A percentile compares a stretch with the other conserved stretches of the same genome.
phyloP scores from a whole-genome alignment of 345 rosid species.

The Eucalyptus caleyi region DNA sequence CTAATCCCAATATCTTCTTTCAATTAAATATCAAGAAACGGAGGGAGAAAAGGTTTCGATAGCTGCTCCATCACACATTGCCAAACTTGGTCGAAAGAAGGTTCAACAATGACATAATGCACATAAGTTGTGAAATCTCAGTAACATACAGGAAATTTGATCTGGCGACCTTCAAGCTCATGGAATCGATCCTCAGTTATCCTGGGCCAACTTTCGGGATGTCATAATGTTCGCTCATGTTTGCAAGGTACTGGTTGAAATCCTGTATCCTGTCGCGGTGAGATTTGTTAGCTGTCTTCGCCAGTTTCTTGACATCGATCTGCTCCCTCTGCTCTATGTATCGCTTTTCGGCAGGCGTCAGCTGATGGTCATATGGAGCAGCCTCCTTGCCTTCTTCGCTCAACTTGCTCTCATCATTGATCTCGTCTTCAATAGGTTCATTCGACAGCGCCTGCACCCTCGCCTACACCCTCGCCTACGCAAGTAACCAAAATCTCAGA shows the following conservation, averaged over 20 bases:
- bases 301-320: slow-evolving; percentile 49
- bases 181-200: slow-evolving; percentile 3
- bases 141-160: background rate
- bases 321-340: slow-evolving; percentile 67
- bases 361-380: slow-evolving; percentile 23
- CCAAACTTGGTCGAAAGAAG: background rate
- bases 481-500: background rate
- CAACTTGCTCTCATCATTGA: slow-evolving; percentile 9
- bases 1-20: background rate
- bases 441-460: background rate
- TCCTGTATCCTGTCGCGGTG: slow-evolving; percentile 82
- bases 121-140: background rate
- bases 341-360: slow-evolving; percentile 61
- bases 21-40: background rate
- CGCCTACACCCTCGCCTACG: background rate
- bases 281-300: slow-evolving; percentile 67
- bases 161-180: background rate
- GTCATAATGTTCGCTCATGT: slow-evolving; percentile 87
- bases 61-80: background rate
- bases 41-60: background rate
- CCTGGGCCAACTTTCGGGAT: slow-evolving; percentile 95
- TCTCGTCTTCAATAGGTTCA: slow-evolving; percentile 9
- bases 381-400: slow-evolving; percentile 30
- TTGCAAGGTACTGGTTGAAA: slow-evolving; percentile 80
- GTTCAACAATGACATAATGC: background rate